Evolutionary conservation across 2,329 filamentous ascomycete species (phyloP).

Genomic region (Akanthomyces lecanii): DNA sequence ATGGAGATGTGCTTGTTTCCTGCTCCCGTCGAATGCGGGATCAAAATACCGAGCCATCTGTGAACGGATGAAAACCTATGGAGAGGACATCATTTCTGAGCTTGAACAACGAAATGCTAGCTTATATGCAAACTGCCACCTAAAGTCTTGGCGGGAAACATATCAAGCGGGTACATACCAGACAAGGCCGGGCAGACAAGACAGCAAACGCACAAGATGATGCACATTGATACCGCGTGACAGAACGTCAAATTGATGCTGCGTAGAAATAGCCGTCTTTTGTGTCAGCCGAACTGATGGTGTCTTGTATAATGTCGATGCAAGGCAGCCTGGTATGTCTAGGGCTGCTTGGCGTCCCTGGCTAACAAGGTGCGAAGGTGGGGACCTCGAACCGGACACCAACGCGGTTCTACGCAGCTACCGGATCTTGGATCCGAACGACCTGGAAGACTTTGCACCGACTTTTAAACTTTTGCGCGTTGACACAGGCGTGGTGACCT

Average conservation of each 20-base stretch:
- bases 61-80: neutral
- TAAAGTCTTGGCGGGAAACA: neutral
- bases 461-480: neutral
- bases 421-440: neutral
- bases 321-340: neutral
- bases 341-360: neutral
- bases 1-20: neutral
- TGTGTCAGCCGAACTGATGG: neutral
- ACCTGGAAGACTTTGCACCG: neutral
- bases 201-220: neutral
- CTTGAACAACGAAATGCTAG: neutral
- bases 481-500: neutral
- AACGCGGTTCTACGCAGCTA: slow-evolving; percentile 10
- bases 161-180: no score
- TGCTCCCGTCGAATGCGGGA: neutral
- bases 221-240: neutral
- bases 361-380: slow-evolving; percentile 14
- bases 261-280: neutral
- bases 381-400: neutral
- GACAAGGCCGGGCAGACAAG: neutral
- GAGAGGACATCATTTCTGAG: neutral
- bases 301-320: neutral
- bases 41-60: neutral
- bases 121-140: neutral
- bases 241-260: neutral